Evolutionary conservation across 1,284 basidiomycete genomes (phyloP), one percentile per base, ranked within the genome.

Genomic region (Taiwanofungus camphoratus): DNA sequence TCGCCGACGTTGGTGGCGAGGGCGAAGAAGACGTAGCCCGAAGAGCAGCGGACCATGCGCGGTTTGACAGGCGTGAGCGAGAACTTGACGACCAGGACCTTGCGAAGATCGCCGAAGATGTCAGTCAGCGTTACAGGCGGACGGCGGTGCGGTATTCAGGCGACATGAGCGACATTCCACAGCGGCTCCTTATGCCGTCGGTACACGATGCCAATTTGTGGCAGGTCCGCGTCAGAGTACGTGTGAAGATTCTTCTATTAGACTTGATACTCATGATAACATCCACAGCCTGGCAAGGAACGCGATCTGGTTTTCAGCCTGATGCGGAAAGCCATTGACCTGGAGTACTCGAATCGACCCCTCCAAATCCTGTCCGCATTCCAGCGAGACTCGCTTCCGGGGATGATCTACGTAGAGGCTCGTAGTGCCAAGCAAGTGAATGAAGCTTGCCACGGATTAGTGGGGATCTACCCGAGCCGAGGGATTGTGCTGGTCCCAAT

Each of bases 331-430:
- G 80, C 87, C 16, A 75, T 92, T 44, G 87, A 89, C 58, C 69
- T 84, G 24, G 87, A 90, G 57, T 84, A 82, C 59, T 79, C 79
- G 12, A 81, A 79, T 36, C 77, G 74, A 36, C 89, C 92, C 0
- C 77, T 97, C 42, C 77, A 79, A 22, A 93, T 99, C 54, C 72
- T 89, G 39, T 94, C 95, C 5, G 91, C 91, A 2, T 99, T 99
- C 66, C 90, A 94, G 64, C 87, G 94, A 37, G 94, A 98, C 62
- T 95, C 94, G 1, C 73, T 99, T 2, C 85, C 89, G 0, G 95
- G 94, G 1, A 91, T 92, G 77, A 86, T 99, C 53, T 99, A 97
- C 62, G 82, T 99, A 44, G 95, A 99, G 66, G 92, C 95, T 5
- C 79, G 89, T 36, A 86, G 86, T 50, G 79, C 91, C 21, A 85